A percentile compares a stretch with the other conserved stretches of the same genome.
phyloP scores from a whole-genome alignment of 1,284 basidiomycete genomes.

The Mycena sp. region DNA sequence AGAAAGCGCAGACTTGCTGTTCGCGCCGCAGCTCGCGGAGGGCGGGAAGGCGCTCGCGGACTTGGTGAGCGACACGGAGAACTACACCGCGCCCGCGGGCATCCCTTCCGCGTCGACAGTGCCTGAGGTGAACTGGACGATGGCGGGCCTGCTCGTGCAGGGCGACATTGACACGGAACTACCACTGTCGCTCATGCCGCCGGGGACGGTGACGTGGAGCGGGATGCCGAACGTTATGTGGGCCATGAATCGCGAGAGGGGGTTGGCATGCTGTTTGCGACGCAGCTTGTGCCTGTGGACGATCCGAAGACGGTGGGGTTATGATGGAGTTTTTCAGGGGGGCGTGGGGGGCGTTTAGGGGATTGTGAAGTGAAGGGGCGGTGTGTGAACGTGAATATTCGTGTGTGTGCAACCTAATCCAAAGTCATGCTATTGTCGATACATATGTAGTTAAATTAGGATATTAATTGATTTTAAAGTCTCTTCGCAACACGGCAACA shows the following conservation, averaged over 20 bases:
- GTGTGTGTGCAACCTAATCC: too few species aligned
- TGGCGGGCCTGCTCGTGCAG: slow-evolving; percentile 10
- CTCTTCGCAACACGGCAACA: too few species aligned
- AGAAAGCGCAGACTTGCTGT: slow-evolving; percentile 9
- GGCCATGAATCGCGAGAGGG: slow-evolving; percentile 20
- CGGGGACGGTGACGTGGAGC: slow-evolving; percentile 22
- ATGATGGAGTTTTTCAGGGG: slow-evolving; percentile 19
- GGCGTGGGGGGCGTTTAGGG: too few species aligned
- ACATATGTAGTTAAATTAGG: too few species aligned
- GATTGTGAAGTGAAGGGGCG: too few species aligned
- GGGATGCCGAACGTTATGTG: slow-evolving; percentile 26
- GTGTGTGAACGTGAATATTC: too few species aligned
- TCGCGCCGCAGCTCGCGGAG: slow-evolving; percentile 3
- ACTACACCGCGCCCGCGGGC: slow-evolving; percentile 18
- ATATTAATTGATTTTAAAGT: too few species aligned
- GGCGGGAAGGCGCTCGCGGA: slow-evolving; percentile 8
- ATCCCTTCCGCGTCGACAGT: not conserved
- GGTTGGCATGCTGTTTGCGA: slow-evolving; percentile 22
- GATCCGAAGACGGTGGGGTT: slow-evolving; percentile 15
- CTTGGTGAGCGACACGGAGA: slow-evolving; percentile 5
- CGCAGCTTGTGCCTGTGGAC: slow-evolving; percentile 22
- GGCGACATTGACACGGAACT: not conserved
- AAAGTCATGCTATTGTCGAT: too few species aligned
- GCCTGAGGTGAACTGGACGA: slow-evolving; percentile 11
- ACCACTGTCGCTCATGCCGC: slow-evolving; percentile 10